These are phyloP conservation scores for Nannizzia gypsea DNA, from an alignment of 2,329 filamentous ascomycete genomes.

Conservation along the genomic window DNA sequence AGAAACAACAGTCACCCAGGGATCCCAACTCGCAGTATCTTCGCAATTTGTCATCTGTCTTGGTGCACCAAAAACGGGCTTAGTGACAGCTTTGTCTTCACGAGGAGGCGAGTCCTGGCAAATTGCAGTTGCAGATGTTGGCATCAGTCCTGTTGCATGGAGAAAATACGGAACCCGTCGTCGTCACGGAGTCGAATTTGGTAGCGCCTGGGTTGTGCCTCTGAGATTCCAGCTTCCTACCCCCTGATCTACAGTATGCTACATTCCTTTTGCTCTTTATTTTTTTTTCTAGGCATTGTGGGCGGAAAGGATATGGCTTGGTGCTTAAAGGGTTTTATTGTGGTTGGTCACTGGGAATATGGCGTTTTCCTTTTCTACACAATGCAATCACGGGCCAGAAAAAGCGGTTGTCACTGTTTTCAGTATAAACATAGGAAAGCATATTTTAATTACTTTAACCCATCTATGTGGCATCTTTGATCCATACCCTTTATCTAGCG, in stretches of 20 bases:
- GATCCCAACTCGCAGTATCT: conserved; percentile 64
- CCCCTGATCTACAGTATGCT: not conserved
- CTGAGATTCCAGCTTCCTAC: conserved; percentile 37
- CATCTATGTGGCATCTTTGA: no score
- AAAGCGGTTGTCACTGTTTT: not conserved
- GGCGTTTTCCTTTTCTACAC: not conserved
- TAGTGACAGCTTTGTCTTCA: conserved; percentile 62
- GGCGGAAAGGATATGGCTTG: not conserved
- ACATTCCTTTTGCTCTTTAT: not conserved
- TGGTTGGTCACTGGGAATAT: not conserved
- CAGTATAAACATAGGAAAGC: not conserved
- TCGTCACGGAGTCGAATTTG: conserved; percentile 78
- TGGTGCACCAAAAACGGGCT: conserved; percentile 73
- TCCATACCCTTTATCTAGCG: not conserved
- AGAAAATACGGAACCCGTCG: conserved; percentile 70
- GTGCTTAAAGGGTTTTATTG: not conserved
- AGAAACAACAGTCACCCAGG: conserved; percentile 51
- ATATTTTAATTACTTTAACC: not conserved
- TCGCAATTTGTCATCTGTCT: conserved; percentile 75
- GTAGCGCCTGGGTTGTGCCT: conserved; percentile 70
- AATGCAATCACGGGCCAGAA: not conserved
- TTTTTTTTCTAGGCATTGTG: not conserved
- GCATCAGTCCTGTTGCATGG: conserved; percentile 71
- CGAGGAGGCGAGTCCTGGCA: conserved; percentile 54
- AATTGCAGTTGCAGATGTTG: conserved; percentile 75